Conservation (phyloP, 2,329 filamentous ascomycete species). For the Coleophoma eucalyptorum region DNA sequence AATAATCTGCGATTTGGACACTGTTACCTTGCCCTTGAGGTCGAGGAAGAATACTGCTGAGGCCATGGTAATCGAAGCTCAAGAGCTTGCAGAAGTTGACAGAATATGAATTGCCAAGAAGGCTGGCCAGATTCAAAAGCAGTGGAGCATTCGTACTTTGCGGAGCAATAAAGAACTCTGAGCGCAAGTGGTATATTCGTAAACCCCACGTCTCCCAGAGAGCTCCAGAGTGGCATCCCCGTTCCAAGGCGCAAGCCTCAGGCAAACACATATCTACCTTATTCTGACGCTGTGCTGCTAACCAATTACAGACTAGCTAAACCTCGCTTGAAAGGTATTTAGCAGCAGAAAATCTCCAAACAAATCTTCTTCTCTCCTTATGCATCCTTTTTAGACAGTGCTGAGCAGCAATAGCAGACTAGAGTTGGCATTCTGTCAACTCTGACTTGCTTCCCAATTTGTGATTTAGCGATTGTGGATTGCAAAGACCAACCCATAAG, state of each 20-base stretch:
- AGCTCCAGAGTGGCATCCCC: background rate
- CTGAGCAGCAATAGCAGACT: slow-evolving; percentile 64
- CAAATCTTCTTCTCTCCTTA: slow-evolving; percentile 32
- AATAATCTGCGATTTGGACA: background rate
- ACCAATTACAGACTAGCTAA: too few relatives aligned
- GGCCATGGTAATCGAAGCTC: slow-evolving; percentile 61
- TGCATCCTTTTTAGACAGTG: slow-evolving; percentile 75
- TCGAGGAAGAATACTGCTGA: slow-evolving; percentile 98
- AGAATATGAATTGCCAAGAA: slow-evolving; percentile 6
- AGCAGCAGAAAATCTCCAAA: slow-evolving; percentile 14
- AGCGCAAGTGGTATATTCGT: slow-evolving; percentile 6
- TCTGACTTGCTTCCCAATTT: slow-evolving; percentile 53
- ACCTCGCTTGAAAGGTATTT: slow-evolving; percentile 8
- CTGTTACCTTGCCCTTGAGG: slow-evolving; percentile 93
- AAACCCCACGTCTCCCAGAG: slow-evolving; percentile 20
- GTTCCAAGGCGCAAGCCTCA: background rate
- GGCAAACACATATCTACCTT: too few relatives aligned
- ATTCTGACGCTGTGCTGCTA: too few relatives aligned
- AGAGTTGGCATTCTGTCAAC: slow-evolving; percentile 67
- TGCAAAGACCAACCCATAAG: slow-evolving; percentile 48
- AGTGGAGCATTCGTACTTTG: slow-evolving; percentile 15
- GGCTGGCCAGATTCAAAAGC: slow-evolving; percentile 10
- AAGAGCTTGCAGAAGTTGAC: background rate
- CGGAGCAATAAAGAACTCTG: slow-evolving; percentile 2
- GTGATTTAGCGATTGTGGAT: slow-evolving; percentile 58